Evolutionary conservation across 1,284 basidiomycete species (phyloP).

Genomic region (Papiliotrema laurentii): DNA sequence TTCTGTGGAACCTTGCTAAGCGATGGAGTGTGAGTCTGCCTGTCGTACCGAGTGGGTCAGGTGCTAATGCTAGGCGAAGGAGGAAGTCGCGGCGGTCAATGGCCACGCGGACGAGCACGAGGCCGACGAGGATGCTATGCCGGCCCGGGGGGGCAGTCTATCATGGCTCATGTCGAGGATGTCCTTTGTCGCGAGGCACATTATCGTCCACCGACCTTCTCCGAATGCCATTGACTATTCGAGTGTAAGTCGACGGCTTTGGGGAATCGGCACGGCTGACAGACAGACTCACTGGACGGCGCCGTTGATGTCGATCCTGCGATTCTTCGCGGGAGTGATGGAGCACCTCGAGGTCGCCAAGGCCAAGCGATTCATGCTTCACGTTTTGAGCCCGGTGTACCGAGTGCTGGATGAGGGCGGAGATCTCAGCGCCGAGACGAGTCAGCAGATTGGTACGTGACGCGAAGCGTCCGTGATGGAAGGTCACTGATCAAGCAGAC

Average conservation of each 20-base stretch:
- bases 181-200: slow-evolving; percentile 69
- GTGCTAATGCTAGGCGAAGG: neutral
- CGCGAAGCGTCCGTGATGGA: neutral
- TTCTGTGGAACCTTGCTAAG: slow-evolving; percentile 85
- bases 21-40: slow-evolving; percentile 60
- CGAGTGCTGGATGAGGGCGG: slow-evolving; percentile 77
- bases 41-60: neutral
- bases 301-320: slow-evolving; percentile 71
- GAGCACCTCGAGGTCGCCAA: slow-evolving; percentile 60
- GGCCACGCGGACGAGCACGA: slow-evolving; percentile 41
- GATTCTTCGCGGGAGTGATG: slow-evolving; percentile 92
- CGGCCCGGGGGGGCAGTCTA: slow-evolving; percentile 57
- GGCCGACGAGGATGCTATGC: slow-evolving; percentile 30
- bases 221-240: slow-evolving; percentile 10
- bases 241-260: slow-evolving; percentile 47
- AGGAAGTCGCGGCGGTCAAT: slow-evolving; percentile 10
- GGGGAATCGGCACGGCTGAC: neutral
- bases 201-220: slow-evolving; percentile 49
- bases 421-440: slow-evolving; percentile 53
- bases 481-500: slow-evolving; percentile 52
- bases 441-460: slow-evolving; percentile 69
- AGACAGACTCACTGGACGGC: slow-evolving; percentile 60
- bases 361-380: slow-evolving; percentile 68
- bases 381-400: slow-evolving; percentile 81
- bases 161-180: slow-evolving; percentile 92